Conservation (phyloP, 2,329 filamentous ascomycete genomes). For the Thermomyces lanuginosus region DNA sequence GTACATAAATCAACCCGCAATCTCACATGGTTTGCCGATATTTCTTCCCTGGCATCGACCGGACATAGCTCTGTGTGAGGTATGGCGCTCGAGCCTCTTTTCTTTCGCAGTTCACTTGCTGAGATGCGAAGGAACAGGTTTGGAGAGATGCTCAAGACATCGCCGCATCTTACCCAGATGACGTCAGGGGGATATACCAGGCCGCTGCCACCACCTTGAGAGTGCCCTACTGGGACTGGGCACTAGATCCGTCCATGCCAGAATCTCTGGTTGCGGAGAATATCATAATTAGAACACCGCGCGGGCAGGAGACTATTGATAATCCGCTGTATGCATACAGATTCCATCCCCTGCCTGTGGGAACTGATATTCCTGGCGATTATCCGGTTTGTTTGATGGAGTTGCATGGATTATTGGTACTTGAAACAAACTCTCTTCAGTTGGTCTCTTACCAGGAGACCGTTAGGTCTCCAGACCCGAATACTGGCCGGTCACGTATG, state of each 20-base stretch:
- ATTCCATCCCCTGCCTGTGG: conserved; percentile 12
- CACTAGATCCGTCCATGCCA: conserved; percentile 19
- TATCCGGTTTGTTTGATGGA: conserved; percentile 2
- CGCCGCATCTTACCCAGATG: conserved; percentile 27
- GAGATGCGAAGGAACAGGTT: conserved; percentile 18
- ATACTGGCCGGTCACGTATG: conserved; percentile 7
- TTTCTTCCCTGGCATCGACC: conserved; percentile 76
- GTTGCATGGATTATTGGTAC: not conserved
- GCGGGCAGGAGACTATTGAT: conserved; percentile 20
- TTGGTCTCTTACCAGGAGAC: conserved; percentile 7
- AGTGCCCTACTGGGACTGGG: conserved; percentile 37
- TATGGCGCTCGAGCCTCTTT: conserved; percentile 11
- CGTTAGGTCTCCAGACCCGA: conserved; percentile 9
- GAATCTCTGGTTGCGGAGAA: conserved; percentile 22
- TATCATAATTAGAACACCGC: conserved; percentile 29
- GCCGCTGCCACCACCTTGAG: conserved; percentile 27
- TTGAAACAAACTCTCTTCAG: conserved; percentile 3
- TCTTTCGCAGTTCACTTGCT: not conserved
- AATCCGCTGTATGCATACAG: conserved; percentile 34
- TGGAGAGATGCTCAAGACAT: conserved; percentile 24
- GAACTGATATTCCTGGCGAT: conserved; percentile 6
- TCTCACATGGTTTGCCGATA: conserved; percentile 54
- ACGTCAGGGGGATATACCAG: conserved; percentile 33
- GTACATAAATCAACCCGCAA: too few species aligned
- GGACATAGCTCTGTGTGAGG: conserved; percentile 50